These are phyloP conservation scores for Lachancea mirantina DNA, from an alignment of 805 yeast genomes.

Conservation along the genomic window DNA sequence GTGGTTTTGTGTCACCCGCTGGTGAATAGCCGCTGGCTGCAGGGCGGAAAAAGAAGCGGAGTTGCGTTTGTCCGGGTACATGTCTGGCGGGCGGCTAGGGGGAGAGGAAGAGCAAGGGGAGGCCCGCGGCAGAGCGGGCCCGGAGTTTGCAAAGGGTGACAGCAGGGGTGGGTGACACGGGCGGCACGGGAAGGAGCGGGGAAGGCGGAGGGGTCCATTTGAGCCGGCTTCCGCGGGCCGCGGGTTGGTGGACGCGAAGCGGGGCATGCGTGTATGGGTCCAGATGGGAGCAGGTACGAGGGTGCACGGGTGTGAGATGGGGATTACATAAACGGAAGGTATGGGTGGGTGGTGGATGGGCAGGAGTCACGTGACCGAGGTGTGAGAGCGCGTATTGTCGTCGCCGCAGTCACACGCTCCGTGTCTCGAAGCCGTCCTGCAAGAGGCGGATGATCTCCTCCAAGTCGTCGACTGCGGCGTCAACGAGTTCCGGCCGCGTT, in stretches of 20 bases:
- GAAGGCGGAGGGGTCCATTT: neutral
- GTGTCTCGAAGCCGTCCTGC: constrained; percentile 5
- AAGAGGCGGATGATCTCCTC: constrained; percentile 27
- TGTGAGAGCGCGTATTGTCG: too few relatives aligned
- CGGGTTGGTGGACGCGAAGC: neutral
- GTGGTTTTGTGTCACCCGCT: too few relatives aligned
- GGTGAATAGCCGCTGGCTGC: too few relatives aligned
- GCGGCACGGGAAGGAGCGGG: constrained; percentile 23
- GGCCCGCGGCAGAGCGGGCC: constrained; percentile 1
- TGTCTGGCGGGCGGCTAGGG: too few relatives aligned
- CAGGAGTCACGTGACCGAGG: too few relatives aligned
- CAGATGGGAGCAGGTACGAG: neutral
- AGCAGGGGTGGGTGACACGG: constrained; percentile 8
- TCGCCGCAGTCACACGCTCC: too few relatives aligned
- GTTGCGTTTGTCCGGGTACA: too few relatives aligned
- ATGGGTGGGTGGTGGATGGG: too few relatives aligned
- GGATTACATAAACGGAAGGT: too few relatives aligned
- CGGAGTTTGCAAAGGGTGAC: constrained; percentile 2
- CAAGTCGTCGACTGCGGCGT: constrained; percentile 15
- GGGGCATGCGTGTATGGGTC: neutral
- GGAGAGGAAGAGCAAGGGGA: too few relatives aligned
- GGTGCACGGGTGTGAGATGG: neutral
- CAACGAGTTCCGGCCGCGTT: constrained; percentile 26
- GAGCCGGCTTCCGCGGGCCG: neutral
- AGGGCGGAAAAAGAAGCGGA: too few relatives aligned